phyloP scores from a whole-genome alignment of 2,329 filamentous ascomycete genomes.

The Trichophyton rubrum region DNA sequence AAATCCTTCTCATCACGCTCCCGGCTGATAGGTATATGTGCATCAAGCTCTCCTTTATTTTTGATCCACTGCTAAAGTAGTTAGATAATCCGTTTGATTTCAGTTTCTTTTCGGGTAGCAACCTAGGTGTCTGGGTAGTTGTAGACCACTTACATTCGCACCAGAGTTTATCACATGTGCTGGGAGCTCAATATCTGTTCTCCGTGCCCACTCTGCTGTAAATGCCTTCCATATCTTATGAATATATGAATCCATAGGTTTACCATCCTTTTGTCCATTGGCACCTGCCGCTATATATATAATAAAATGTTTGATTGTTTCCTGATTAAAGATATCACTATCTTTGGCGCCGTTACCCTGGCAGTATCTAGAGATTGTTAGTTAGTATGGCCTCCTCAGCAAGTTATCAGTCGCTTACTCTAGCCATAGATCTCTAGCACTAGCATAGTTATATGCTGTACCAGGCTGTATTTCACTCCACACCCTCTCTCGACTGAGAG shows the following conservation, averaged over 20 bases:
- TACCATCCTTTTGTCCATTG: background rate
- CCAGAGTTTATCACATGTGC: background rate
- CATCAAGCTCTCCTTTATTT: background rate
- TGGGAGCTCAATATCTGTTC: background rate
- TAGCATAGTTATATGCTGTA: background rate
- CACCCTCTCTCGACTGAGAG: background rate
- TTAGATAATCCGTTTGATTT: background rate
- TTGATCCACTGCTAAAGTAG: background rate
- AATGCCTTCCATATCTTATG: background rate
- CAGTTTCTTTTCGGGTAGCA: background rate
- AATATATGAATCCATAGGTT: background rate
- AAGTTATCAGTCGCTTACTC: background rate
- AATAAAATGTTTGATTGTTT: constrained; percentile 1
- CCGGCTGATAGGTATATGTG: background rate
- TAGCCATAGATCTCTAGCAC: background rate
- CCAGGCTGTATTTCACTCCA: background rate
- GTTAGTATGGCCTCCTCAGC: background rate
- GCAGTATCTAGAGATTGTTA: background rate
- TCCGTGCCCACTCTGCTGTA: background rate
- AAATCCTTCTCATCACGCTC: background rate
- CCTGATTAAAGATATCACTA: constrained; percentile 4
- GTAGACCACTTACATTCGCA: background rate
- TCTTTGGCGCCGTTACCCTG: background rate
- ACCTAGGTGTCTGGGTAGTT: background rate
- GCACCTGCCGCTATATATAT: background rate